These are phyloP conservation scores for Verbena officinalis DNA, from an alignment of 257 asterid genomes.

Conservation along the genomic window DNA sequence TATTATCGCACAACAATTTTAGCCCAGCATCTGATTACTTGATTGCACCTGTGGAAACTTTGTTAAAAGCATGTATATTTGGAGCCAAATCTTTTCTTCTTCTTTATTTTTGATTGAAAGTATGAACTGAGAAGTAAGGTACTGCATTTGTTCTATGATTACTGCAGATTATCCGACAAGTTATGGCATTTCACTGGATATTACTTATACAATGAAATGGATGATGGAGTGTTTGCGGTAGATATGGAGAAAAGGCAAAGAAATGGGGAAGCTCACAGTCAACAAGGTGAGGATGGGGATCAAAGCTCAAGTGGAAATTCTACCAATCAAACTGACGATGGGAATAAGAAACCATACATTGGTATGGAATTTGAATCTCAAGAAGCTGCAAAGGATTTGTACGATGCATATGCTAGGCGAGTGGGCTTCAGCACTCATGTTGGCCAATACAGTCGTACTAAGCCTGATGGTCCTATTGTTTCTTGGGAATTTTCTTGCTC, in stretches of 20 bases:
- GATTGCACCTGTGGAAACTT: slow-evolving; percentile 6
- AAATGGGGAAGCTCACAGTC: slow-evolving; percentile 37
- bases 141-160: slow-evolving; percentile 9
- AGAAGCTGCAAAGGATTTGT: slow-evolving; percentile 70
- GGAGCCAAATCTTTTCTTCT: too few relatives aligned
- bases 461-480: slow-evolving; percentile 66
- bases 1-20: not conserved
- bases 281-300: slow-evolving; percentile 40
- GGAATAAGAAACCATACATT: slow-evolving; percentile 54
- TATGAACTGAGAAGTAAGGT: slow-evolving; percentile 8
- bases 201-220: slow-evolving; percentile 41
- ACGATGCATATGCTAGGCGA: slow-evolving; percentile 65
- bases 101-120: slow-evolving; percentile 7
- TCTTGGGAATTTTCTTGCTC: slow-evolving; percentile 73
- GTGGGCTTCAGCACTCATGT: slow-evolving; percentile 69
- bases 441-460: slow-evolving; percentile 57
- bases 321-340: slow-evolving; percentile 44
- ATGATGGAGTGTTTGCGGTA: slow-evolving; percentile 43
- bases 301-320: slow-evolving; percentile 39
- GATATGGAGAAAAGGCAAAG: slow-evolving; percentile 49
- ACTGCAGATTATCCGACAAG: slow-evolving; percentile 30
- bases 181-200: slow-evolving; percentile 13
- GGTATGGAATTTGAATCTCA: slow-evolving; percentile 80
- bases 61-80: slow-evolving; percentile 13
- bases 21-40: not conserved